Evolutionary conservation across 106 monocot genomes (phyloP).

Genomic region (Acorus calamus): DNA sequence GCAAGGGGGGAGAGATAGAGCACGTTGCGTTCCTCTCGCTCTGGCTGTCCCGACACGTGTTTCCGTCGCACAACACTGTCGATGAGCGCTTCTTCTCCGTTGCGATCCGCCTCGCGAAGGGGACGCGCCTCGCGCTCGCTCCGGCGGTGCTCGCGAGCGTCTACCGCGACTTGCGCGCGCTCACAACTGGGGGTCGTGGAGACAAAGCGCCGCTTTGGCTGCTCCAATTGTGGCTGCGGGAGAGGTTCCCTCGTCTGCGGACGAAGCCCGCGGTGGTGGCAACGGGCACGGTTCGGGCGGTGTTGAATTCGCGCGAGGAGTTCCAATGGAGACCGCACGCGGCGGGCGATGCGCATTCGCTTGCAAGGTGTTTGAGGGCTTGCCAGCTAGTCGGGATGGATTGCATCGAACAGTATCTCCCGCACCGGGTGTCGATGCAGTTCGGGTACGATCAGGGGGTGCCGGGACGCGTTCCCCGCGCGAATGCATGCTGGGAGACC

Average conservation of each 20-base stretch:
- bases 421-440: slow-evolving; percentile 62
- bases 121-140: slow-evolving; percentile 41
- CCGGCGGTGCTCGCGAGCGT: slow-evolving; percentile 46
- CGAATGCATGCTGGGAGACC: slow-evolving; percentile 19
- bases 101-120: slow-evolving; percentile 44
- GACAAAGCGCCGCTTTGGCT: slow-evolving; percentile 34
- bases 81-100: slow-evolving; percentile 33
- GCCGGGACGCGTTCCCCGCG: slow-evolving; percentile 26
- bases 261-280: slow-evolving; percentile 31
- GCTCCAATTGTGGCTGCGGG: slow-evolving; percentile 73
- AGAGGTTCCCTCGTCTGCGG: slow-evolving; percentile 44
- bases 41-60: slow-evolving; percentile 63
- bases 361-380: slow-evolving; percentile 26
- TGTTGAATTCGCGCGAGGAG: slow-evolving; percentile 20
- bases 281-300: slow-evolving; percentile 42
- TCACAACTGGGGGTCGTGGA: too few species aligned
- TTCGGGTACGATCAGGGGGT: slow-evolving; percentile 76
- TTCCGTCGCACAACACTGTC: slow-evolving; percentile 35
- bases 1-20: slow-evolving; percentile 28
- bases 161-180: slow-evolving; percentile 5
- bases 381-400: slow-evolving; percentile 48
- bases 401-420: slow-evolving; percentile 52
- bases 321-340: slow-evolving; percentile 45
- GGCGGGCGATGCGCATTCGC: slow-evolving; percentile 32
- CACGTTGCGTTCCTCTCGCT: slow-evolving; percentile 56